Evolutionary conservation across 805 yeast genomes (phyloP).

Genomic region (Tetrapisispora arboricola): DNA sequence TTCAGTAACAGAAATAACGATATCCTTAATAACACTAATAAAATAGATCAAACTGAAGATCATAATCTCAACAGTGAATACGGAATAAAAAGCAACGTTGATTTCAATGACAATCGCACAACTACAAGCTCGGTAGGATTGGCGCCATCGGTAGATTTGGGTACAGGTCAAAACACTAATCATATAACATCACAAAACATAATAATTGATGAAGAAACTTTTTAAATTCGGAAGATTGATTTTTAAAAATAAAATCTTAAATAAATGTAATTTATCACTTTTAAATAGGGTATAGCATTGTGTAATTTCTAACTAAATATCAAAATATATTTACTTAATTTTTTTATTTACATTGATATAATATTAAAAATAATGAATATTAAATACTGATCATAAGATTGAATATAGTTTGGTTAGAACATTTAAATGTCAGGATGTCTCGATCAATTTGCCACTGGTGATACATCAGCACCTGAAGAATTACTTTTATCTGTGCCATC

Average conservation of each 20-base stretch:
- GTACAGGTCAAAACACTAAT: not conserved
- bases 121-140: too few relatives aligned
- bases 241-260: not conserved
- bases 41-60: not conserved
- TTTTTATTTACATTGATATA: not conserved
- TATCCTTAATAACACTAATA: not conserved
- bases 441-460: conserved; percentile 10
- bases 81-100: not conserved
- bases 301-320: conserved; percentile 2
- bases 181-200: conserved; percentile 17
- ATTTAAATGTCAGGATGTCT: too few relatives aligned
- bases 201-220: conserved; percentile 29
- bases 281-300: not conserved
- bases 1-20: not conserved
- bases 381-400: too few relatives aligned
- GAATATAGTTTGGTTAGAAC: too few relatives aligned
- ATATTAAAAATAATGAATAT: not conserved
- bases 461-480: not conserved
- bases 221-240: conserved; percentile 13
- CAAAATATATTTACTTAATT: not conserved
- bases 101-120: not conserved
- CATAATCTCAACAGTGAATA: not conserved
- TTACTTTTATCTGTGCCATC: conserved; percentile 1
- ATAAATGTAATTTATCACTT: not conserved
- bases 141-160: not conserved